Evolutionary conservation across 352 stramenopile genomes (phyloP), one percentile per base, ranked within the genome.

Genomic region (Globisporangium sylvaticum): DNA sequence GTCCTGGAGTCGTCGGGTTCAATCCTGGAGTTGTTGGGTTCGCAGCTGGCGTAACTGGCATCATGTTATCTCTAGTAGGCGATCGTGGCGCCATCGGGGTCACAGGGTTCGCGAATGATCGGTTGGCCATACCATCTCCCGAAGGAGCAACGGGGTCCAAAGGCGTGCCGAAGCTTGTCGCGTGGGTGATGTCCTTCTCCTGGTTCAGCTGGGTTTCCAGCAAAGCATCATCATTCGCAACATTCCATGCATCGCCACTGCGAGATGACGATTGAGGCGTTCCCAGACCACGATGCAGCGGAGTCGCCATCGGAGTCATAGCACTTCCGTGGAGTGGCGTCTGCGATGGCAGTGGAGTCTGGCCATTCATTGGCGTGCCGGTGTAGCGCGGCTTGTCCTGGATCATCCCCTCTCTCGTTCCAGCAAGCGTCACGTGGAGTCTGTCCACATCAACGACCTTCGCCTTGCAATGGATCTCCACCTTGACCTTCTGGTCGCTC

Each of bases 391-490:
- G 77, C n/a, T 84, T 80, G 64, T 94, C 87, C 56, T 93, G 73
- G 46, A 91, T 81, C 62, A 85, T 74, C 27, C 90, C 90, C 42
- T 91, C 83, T 68, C 90, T 79, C 42, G 81, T 94, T 27, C 90
- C 90, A 59, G 89, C 89, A 22, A 94, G 60, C 1, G 77, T 76
- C 31, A 96, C 86, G 54, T 94, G 72, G 31, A 95, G 65, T n/a
- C 86, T 73, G 71, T 94, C 88, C 8, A 97, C 81, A 60, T 95
- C 88, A 34, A 97, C 87, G 20, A 92, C 79, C 72, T 95, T 94
- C 8, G 88, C 87, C 70, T 96, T 95, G 59, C 81, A 96, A 66
- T 97, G 90, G 53, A 97, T 94, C 70, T 97, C 90, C 34, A 97
- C 90, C 73, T 97, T 97, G 68, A 96, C 89, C 72, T 95, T 97